phyloP scores from a whole-genome alignment of 495 filamentous ascomycete species.

The Podospora didyma region DNA sequence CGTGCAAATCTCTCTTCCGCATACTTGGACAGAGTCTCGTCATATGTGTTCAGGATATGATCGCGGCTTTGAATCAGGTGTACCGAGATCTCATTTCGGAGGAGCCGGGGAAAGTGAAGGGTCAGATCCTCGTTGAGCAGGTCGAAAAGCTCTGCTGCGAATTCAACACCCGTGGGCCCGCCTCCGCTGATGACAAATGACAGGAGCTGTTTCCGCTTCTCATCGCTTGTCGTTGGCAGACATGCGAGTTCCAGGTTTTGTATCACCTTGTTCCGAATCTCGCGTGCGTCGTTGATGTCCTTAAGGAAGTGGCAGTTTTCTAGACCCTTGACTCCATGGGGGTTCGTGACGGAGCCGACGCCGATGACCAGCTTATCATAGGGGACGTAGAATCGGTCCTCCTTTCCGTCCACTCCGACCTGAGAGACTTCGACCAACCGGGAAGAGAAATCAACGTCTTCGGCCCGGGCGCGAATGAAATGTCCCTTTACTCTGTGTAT shows the following conservation, averaged over 20 bases:
- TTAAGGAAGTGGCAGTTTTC: constrained; percentile 95
- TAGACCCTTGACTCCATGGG: constrained; percentile 93
- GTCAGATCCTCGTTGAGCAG: constrained; percentile 93
- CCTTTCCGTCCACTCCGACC: constrained; percentile 62
- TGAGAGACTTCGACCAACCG: constrained; percentile 87
- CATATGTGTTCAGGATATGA: constrained; percentile 98
- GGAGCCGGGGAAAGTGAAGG: constrained; percentile 75
- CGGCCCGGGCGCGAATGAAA: constrained; percentile 81
- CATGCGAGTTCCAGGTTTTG: constrained; percentile 91
- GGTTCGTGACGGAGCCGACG: constrained; percentile 88
- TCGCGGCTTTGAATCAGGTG: constrained; percentile 91
- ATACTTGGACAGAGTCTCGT: constrained; percentile 87
- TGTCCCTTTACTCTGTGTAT: constrained; percentile 74
- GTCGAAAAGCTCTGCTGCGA: constrained; percentile 94
- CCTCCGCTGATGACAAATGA: constrained; percentile 95
- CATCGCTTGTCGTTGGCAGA: constrained; percentile 84
- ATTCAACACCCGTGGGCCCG: constrained; percentile 95
- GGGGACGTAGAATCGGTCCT: constrained; percentile 83
- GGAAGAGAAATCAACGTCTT: constrained; percentile 84
- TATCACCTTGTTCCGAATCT: constrained; percentile 85
- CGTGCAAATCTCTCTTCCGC: constrained; percentile 88
- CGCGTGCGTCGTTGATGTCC: constrained; percentile 82
- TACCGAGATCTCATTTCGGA: constrained; percentile 95
- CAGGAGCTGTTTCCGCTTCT: constrained; percentile 79
- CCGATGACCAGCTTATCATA: constrained; percentile 98